These are phyloP conservation scores for Solanum stenotomum DNA, from an alignment of 257 asterid genomes.

Conservation along the genomic window DNA sequence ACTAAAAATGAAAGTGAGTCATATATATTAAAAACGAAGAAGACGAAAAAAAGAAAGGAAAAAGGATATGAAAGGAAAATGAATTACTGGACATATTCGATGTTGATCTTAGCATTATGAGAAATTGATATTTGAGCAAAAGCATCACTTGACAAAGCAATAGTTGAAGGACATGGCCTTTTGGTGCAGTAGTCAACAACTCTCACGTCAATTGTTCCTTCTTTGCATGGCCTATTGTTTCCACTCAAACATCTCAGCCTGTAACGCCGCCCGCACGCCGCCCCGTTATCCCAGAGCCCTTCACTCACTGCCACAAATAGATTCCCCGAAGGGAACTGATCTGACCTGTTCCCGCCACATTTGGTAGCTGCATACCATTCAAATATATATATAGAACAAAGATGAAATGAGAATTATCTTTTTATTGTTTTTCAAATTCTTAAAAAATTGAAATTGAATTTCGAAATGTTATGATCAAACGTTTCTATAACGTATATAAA, in stretches of 20 bases:
- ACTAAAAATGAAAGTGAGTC: too few relatives aligned
- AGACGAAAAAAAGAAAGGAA: not conserved
- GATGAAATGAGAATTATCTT: not conserved
- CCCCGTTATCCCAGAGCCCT: constrained; percentile 53
- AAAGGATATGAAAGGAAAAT: not conserved
- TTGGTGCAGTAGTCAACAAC: constrained; percentile 60
- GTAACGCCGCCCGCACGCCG: constrained; percentile 44
- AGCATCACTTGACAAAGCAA: constrained; percentile 51
- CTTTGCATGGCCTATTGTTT: constrained; percentile 40
- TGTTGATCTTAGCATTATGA: constrained; percentile 47
- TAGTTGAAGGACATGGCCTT: constrained; percentile 62
- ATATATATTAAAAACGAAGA: not conserved
- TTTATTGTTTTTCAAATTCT: too few relatives aligned
- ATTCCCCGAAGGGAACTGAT: constrained; percentile 22
- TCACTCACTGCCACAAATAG: constrained; percentile 32
- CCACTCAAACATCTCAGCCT: constrained; percentile 38
- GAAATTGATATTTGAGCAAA: constrained; percentile 40
- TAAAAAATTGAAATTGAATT: too few relatives aligned
- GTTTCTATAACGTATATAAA: too few relatives aligned
- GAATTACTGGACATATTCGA: constrained; percentile 48
- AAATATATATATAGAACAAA: not conserved
- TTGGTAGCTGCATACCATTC: constrained; percentile 13
- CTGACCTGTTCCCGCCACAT: constrained; percentile 19
- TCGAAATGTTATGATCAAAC: not conserved
- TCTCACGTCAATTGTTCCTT: constrained; percentile 40